Percentiles rank a stretch among this genome's conserved stretches.
These are phyloP conservation scores for Aspergillus texensis DNA, from an alignment of 2,329 filamentous ascomycete species.

Conservation along the genomic window DNA sequence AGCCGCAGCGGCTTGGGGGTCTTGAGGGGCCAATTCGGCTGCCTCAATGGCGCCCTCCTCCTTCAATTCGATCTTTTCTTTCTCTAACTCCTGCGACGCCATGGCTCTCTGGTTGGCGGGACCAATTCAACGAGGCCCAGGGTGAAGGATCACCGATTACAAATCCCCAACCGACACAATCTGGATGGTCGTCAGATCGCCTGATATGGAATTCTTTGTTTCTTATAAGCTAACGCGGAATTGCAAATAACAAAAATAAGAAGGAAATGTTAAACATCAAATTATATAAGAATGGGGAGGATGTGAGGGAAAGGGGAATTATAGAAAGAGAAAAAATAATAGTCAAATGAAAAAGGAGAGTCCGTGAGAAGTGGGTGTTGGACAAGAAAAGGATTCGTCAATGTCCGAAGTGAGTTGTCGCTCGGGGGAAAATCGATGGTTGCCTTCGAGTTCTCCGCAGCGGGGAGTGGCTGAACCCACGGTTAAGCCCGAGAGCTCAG, in stretches of 20 bases:
- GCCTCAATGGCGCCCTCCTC: constrained; percentile 78
- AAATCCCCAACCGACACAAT: constrained; percentile 14
- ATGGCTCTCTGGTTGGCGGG: constrained; percentile 23
- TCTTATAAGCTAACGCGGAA: neutral
- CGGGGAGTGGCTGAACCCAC: constrained; percentile 6
- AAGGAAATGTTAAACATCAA: neutral
- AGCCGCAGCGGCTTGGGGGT: constrained; percentile 71
- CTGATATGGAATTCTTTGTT: constrained; percentile 1
- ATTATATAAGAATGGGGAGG: constrained; percentile 3
- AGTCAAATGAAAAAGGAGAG: neutral
- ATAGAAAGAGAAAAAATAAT: constrained; percentile 1
- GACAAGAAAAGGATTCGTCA: constrained; percentile 5
- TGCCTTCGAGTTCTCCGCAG: constrained; percentile 15
- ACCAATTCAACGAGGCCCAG: constrained; percentile 13
- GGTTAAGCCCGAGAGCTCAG: neutral
- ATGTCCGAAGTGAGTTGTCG: constrained; percentile 7
- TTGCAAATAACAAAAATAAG: neutral
- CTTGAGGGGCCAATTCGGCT: constrained; percentile 53
- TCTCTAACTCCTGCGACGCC: constrained; percentile 34
- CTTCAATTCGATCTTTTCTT: constrained; percentile 68
- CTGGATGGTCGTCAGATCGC: constrained; percentile 12
- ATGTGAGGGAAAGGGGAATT: neutral
- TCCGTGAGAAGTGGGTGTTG: constrained; percentile 4
- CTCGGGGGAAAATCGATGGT: constrained; percentile 9
- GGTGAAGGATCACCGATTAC: constrained; percentile 22